Conservation (phyloP, 2,329 filamentous ascomycete genomes). For the Aspergillus felis region DNA sequence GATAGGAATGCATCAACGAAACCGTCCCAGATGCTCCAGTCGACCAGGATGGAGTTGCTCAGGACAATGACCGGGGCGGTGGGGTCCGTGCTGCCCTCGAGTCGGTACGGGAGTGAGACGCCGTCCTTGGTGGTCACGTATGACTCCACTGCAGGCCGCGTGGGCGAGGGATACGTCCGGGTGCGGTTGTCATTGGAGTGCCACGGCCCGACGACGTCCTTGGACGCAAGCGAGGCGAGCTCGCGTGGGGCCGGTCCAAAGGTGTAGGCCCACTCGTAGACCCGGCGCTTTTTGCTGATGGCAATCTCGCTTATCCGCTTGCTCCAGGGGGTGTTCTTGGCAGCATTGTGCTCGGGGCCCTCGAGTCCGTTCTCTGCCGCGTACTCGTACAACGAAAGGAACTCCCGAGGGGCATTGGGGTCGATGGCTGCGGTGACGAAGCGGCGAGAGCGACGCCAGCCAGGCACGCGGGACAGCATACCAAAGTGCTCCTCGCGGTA, state of each 20-base stretch:
- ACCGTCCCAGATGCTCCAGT: constrained; percentile 75
- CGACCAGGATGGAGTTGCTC: constrained; percentile 75
- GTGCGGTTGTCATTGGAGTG: constrained; percentile 54
- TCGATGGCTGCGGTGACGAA: constrained; percentile 66
- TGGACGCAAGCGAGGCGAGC: constrained; percentile 52
- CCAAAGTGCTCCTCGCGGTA: constrained; percentile 70
- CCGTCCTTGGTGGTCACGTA: constrained; percentile 66
- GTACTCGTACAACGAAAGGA: constrained; percentile 70
- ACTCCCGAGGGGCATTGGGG: constrained; percentile 52
- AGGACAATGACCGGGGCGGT: constrained; percentile 70
- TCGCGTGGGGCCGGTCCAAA: constrained; percentile 74
- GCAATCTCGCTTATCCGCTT: constrained; percentile 59
- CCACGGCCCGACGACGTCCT: constrained; percentile 49
- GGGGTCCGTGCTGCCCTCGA: constrained; percentile 67
- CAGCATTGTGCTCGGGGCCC: constrained; percentile 60
- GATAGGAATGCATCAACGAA: constrained; percentile 60
- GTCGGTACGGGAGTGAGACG: constrained; percentile 65
- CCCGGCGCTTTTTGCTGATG: constrained; percentile 53
- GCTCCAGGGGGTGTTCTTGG: constrained; percentile 60
- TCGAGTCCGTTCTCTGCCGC: constrained; percentile 62
- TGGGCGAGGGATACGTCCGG: constrained; percentile 45
- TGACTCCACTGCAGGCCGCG: constrained; percentile 58
- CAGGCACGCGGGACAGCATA: constrained; percentile 69
- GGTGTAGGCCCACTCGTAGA: constrained; percentile 71
- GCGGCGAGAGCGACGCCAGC: constrained; percentile 71